phyloP scores from a whole-genome alignment of 2,329 filamentous ascomycete genomes.

The Colletotrichum paranaense region DNA sequence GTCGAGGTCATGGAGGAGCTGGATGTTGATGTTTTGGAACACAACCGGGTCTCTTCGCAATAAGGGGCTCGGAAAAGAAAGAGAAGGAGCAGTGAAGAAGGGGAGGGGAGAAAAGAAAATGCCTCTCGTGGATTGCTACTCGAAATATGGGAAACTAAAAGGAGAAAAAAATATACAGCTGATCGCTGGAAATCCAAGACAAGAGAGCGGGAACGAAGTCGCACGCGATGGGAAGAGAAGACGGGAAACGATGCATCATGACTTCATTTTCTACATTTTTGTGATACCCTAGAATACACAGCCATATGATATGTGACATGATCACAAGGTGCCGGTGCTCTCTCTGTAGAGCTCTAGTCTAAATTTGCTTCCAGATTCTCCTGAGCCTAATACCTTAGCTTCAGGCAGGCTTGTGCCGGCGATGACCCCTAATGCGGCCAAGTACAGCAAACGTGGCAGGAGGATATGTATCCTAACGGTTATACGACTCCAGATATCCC shows the following conservation, averaged over 20 bases:
- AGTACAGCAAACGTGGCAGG: not conserved
- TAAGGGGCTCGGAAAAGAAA: not conserved
- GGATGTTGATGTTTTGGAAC: slow-evolving; percentile 81
- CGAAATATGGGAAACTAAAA: not conserved
- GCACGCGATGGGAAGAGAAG: not conserved
- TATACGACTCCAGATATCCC: slow-evolving; percentile 17
- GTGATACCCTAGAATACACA: slow-evolving; percentile 34
- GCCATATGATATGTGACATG: slow-evolving; percentile 18
- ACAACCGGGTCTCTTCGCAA: not conserved
- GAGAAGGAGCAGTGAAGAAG: not conserved
- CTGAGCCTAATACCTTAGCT: not conserved
- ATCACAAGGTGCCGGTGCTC: not conserved
- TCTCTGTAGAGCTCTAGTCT: not conserved
- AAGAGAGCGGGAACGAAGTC: not conserved
- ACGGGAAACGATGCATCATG: slow-evolving; percentile 20
- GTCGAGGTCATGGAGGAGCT: slow-evolving; percentile 91
- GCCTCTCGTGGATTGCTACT: too few relatives aligned
- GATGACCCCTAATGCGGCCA: not conserved
- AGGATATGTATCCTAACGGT: not conserved
- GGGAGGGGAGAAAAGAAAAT: not conserved
- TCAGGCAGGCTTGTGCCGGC: not conserved
- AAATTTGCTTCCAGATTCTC: slow-evolving; percentile 1
- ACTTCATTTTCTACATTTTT: slow-evolving; percentile 16
- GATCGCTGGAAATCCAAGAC: not conserved
- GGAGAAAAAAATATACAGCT: not conserved